Evolutionary conservation across 2,329 filamentous ascomycete genomes (phyloP).

Genomic region (Fonsecaea multimorphosa): DNA sequence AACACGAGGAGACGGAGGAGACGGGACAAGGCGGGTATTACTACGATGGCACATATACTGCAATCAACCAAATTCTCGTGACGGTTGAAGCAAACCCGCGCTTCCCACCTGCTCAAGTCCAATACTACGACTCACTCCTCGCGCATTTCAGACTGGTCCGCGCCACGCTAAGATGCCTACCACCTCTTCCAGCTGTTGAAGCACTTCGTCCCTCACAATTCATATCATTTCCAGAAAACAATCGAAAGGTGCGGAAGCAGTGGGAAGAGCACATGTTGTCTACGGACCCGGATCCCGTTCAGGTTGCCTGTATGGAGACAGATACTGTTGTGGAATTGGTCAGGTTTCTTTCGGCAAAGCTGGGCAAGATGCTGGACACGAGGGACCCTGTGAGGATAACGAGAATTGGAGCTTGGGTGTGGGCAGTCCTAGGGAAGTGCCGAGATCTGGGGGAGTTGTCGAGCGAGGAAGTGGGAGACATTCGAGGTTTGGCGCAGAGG

Average conservation of each 20-base stretch:
- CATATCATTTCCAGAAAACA: slow-evolving; percentile 61
- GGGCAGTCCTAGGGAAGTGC: slow-evolving; percentile 78
- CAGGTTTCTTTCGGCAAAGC: slow-evolving; percentile 62
- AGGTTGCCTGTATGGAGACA: slow-evolving; percentile 62
- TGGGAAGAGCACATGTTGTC: slow-evolving; percentile 56
- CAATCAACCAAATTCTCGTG: slow-evolving; percentile 55
- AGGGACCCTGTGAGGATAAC: slow-evolving; percentile 65
- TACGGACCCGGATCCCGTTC: slow-evolving; percentile 56
- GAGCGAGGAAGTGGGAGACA: slow-evolving; percentile 74
- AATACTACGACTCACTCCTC: slow-evolving; percentile 71
- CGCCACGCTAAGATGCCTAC: slow-evolving; percentile 61
- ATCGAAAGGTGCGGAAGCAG: slow-evolving; percentile 60
- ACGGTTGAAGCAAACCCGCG: slow-evolving; percentile 47
- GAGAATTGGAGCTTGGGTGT: slow-evolving; percentile 80
- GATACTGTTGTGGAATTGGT: slow-evolving; percentile 70
- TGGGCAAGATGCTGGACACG: slow-evolving; percentile 67
- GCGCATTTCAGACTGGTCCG: slow-evolving; percentile 71
- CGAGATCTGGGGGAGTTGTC: slow-evolving; percentile 76
- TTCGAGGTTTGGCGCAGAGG: slow-evolving; percentile 80
- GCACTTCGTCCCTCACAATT: slow-evolving; percentile 61
- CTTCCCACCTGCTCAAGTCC: slow-evolving; percentile 61
- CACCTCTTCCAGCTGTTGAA: slow-evolving; percentile 60
- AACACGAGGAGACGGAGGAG: background rate
- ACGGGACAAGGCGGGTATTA: slow-evolving; percentile 63
- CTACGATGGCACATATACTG: slow-evolving; percentile 79